phyloP scores from a whole-genome alignment of 331 rosid genomes.

The Erythrophleum ivorense region DNA sequence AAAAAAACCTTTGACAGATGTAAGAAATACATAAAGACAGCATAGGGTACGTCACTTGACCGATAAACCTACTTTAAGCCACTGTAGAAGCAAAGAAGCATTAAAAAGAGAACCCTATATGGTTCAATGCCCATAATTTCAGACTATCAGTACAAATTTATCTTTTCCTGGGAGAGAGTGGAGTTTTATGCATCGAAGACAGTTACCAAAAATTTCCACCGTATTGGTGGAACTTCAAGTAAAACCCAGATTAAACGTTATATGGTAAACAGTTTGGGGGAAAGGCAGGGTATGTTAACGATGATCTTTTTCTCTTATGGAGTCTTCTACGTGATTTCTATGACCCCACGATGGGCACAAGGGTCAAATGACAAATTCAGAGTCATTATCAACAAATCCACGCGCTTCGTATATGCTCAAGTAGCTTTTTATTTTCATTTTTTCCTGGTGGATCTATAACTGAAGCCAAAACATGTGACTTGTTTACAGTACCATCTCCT shows the following conservation, averaged over 20 bases:
- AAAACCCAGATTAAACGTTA: constrained; percentile 24
- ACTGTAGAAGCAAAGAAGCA: constrained; percentile 33
- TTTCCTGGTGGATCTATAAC: constrained; percentile 6
- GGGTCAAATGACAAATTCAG: constrained; percentile 16
- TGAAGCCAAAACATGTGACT: constrained; percentile 25
- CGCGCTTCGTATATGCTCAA: not conserved
- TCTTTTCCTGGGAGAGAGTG: not conserved
- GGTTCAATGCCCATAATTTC: not conserved
- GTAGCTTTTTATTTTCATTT: not conserved
- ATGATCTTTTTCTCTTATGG: not conserved
- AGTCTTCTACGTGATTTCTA: constrained; percentile 31
- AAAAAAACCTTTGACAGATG: not conserved
- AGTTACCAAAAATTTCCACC: constrained; percentile 1
- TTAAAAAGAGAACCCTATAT: not conserved
- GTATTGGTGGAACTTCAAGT: not conserved
- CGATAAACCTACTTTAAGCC: not conserved
- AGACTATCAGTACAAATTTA: not conserved
- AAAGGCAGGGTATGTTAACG: not conserved
- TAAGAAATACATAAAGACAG: not conserved
- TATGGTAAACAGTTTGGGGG: not conserved
- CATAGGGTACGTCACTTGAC: not conserved
- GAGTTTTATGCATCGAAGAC: not conserved
- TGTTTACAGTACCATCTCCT: constrained; percentile 20
- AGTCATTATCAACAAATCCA: constrained; percentile 32
- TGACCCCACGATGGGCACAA: constrained; percentile 39